These are phyloP conservation scores for Kuraishia capsulata DNA, from an alignment of 805 yeast species.

Conservation along the genomic window DNA sequence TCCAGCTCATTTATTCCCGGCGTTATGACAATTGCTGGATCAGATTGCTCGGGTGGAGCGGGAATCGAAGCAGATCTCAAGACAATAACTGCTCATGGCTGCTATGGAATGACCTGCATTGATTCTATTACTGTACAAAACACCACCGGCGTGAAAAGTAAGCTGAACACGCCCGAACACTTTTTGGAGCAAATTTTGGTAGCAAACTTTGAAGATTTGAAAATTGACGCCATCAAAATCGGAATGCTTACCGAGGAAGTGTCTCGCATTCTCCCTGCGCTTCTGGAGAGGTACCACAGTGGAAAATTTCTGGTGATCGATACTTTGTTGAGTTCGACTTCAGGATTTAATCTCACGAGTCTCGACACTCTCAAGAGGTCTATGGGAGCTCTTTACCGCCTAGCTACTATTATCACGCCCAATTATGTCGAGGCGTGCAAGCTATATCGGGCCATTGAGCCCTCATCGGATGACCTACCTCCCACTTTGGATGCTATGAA, in stretches of 20 bases:
- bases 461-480: constrained; percentile 43
- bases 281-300: constrained; percentile 20
- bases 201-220: constrained; percentile 51
- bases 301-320: constrained; percentile 49
- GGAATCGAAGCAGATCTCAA: constrained; percentile 89
- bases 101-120: constrained; percentile 71
- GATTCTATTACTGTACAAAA: constrained; percentile 81
- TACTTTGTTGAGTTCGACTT: constrained; percentile 78
- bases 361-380: constrained; percentile 34
- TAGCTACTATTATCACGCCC: constrained; percentile 63
- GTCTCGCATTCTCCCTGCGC: constrained; percentile 31
- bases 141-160: constrained; percentile 33
- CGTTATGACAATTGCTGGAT: constrained; percentile 56
- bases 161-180: constrained; percentile 32
- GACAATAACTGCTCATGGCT: constrained; percentile 70
- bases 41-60: constrained; percentile 88
- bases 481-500: constrained; percentile 23
- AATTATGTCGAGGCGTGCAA: constrained; percentile 72
- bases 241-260: constrained; percentile 63
- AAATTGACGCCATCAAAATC: constrained; percentile 63
- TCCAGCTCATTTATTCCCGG: no score
- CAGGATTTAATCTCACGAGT: constrained; percentile 53
- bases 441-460: constrained; percentile 27
- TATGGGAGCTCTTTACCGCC: constrained; percentile 31
- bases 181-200: constrained; percentile 41